These are phyloP conservation scores for Cercospora sp. DNA, from an alignment of 2,329 filamentous ascomycete genomes.

Conservation along the genomic window DNA sequence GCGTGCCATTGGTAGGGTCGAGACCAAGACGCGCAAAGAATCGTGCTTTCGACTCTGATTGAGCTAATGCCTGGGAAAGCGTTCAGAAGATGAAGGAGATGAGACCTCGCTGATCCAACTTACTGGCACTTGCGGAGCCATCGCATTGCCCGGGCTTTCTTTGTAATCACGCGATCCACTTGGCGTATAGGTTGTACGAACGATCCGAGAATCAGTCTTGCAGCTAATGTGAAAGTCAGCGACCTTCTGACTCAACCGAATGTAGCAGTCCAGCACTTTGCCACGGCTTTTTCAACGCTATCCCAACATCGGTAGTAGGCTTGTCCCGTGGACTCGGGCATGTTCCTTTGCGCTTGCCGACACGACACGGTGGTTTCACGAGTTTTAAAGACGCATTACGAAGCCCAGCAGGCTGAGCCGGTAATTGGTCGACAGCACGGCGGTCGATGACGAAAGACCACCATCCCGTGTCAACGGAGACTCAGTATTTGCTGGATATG, in stretches of 20 bases:
- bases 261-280: constrained; percentile 1
- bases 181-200: neutral
- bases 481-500: constrained; percentile 5
- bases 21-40: constrained; percentile 45
- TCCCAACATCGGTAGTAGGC: neutral
- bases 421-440: neutral
- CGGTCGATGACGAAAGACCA: constrained; percentile 2
- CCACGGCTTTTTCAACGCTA: constrained; percentile 4
- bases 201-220: neutral
- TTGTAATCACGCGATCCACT: constrained; percentile 8
- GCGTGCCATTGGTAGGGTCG: constrained; percentile 37
- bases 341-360: constrained; percentile 7
- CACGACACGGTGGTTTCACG: neutral
- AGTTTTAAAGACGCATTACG: neutral
- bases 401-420: constrained; percentile 2
- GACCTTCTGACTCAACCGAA: neutral
- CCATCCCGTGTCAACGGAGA: neutral
- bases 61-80: constrained; percentile 34
- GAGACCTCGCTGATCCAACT: neutral
- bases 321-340: constrained; percentile 2
- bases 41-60: constrained; percentile 45
- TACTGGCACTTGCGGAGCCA: constrained; percentile 19
- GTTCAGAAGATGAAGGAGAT: neutral
- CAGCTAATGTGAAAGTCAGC: neutral
- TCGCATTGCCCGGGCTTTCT: neutral